Evolutionary conservation across 2,329 filamentous ascomycete genomes (phyloP).

Genomic region (Aspergillus quadricinctus): DNA sequence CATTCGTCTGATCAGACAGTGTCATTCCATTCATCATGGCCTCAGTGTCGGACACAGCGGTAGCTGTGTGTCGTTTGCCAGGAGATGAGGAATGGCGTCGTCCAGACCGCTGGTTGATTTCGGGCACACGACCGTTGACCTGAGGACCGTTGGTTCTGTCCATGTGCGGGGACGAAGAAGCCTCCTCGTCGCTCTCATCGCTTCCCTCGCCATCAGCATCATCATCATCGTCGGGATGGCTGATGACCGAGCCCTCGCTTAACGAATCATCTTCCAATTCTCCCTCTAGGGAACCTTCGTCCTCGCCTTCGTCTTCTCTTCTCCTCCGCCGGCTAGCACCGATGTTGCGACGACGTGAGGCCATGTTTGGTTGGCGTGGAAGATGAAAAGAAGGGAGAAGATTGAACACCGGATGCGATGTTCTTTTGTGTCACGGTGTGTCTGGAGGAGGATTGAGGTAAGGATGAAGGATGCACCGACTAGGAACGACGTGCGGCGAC

Average conservation of each 20-base stretch:
- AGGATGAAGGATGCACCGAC: slow-evolving; percentile 15
- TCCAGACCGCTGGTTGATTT: slow-evolving; percentile 26
- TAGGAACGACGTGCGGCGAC: slow-evolving; percentile 17
- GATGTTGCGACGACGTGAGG: slow-evolving; percentile 41
- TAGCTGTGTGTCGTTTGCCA: slow-evolving; percentile 29
- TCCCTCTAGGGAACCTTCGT: slow-evolving; percentile 46
- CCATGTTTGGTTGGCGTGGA: slow-evolving; percentile 30
- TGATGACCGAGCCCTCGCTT: slow-evolving; percentile 57
- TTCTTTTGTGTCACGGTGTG: neutral
- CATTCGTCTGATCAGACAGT: slow-evolving; percentile 37
- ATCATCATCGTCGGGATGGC: slow-evolving; percentile 55
- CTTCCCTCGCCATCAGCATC: slow-evolving; percentile 58
- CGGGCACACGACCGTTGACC: slow-evolving; percentile 25
- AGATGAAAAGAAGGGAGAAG: neutral
- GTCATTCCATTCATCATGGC: slow-evolving; percentile 58
- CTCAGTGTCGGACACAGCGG: slow-evolving; percentile 53
- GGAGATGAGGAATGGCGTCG: slow-evolving; percentile 31
- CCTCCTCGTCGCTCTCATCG: slow-evolving; percentile 54
- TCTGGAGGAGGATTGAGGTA: slow-evolving; percentile 8
- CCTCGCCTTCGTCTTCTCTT: slow-evolving; percentile 47
- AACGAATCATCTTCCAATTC: slow-evolving; percentile 58
- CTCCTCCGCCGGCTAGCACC: slow-evolving; percentile 43
- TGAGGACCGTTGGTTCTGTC: slow-evolving; percentile 20
- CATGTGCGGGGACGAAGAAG: slow-evolving; percentile 23
- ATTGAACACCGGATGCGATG: neutral